Evolutionary conservation across 441 rosid species (phyloP).

Genomic region (Mallotus japonicus): DNA sequence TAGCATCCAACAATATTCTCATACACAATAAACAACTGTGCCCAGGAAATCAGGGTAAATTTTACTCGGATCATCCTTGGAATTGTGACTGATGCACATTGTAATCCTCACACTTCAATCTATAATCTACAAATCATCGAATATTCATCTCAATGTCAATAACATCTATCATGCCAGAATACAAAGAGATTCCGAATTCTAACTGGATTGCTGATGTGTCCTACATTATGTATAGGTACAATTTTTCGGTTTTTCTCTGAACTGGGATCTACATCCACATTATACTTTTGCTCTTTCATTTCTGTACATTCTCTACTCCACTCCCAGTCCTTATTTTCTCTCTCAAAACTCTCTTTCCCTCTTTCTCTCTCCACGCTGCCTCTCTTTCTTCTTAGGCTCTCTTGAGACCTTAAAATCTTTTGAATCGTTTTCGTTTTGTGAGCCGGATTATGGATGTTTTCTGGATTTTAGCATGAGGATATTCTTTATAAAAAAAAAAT

Average conservation of each 20-base stretch:
- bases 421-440: no score
- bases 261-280: background rate
- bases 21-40: background rate
- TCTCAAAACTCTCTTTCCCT: background rate
- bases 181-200: background rate
- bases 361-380: background rate
- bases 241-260: background rate
- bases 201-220: background rate
- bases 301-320: background rate
- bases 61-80: background rate
- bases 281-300: background rate
- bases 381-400: no score
- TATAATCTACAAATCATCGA: background rate
- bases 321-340: background rate
- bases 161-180: background rate
- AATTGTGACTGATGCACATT: background rate
- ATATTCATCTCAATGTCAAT: background rate
- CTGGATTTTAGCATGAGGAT: no score
- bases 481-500: no score
- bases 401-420: background rate
- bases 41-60: background rate
- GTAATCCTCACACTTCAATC: background rate
- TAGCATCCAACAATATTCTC: background rate
- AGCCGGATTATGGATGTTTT: background rate
- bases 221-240: background rate